phyloP scores from a whole-genome alignment of 768 basidiomycete genomes.

The Mrakia frigida region DNA sequence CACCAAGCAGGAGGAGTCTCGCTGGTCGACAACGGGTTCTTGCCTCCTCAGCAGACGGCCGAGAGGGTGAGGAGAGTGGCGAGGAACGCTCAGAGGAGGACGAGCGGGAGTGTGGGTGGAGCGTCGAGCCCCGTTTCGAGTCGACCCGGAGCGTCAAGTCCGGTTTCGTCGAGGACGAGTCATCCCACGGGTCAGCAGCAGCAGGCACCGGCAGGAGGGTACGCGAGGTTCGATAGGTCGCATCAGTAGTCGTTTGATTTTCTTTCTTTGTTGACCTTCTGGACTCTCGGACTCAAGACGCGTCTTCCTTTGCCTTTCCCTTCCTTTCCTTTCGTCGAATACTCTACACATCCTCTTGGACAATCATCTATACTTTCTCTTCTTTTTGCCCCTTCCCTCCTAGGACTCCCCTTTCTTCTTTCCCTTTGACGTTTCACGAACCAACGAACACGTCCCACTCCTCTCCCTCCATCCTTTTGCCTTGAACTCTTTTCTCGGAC shows the following conservation, averaged over 20 bases:
- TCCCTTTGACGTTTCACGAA: too few relatives aligned
- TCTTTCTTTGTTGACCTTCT: constrained; percentile 11
- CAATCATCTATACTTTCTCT: not conserved
- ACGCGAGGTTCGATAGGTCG: constrained; percentile 26
- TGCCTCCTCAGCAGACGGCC: constrained; percentile 54
- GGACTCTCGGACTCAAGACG: not conserved
- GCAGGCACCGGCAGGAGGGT: constrained; percentile 5
- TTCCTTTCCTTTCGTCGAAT: not conserved
- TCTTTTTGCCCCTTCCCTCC: too few relatives aligned
- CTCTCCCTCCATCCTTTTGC: not conserved
- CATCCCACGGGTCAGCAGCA: constrained; percentile 4
- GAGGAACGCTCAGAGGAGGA: constrained; percentile 48
- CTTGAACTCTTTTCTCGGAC: not conserved
- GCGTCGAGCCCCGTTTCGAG: constrained; percentile 17
- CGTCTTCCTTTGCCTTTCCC: constrained; percentile 1
- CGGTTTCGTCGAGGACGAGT: constrained; percentile 1
- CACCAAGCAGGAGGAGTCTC: constrained; percentile 56
- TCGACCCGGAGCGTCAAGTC: constrained; percentile 13
- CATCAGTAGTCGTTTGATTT: constrained; percentile 10
- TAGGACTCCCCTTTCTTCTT: too few relatives aligned
- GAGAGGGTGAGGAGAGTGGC: constrained; percentile 65
- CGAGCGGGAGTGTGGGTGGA: constrained; percentile 3
- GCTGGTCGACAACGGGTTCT: constrained; percentile 74
- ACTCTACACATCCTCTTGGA: not conserved
- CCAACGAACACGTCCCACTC: too few relatives aligned